Evolutionary conservation across 495 filamentous ascomycete genomes (phyloP), one percentile per base, ranked within the genome.

Genomic region (Chaetomium cochliodes): DNA sequence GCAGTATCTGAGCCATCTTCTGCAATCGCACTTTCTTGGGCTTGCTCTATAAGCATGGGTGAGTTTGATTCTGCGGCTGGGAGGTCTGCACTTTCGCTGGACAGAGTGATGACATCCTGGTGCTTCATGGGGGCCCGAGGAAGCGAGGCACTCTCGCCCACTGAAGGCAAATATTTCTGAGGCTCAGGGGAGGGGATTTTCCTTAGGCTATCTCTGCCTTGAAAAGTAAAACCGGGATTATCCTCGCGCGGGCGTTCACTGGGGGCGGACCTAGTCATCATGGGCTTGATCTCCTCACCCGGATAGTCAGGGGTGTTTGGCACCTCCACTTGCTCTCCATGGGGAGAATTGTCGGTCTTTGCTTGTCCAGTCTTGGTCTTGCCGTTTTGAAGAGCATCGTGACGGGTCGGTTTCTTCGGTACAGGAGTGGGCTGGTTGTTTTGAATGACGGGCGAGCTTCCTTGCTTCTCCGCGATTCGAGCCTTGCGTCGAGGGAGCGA

Each of bases 11-110:
- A 20, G 16, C 3, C 23, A 25, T 5, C 28, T 37, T 16, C 33
- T n/a, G 23, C 8, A 23, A 11, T 12, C 15, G 4, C 2, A 8
- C 46, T 2, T 11, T 26, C 46, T 28, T 47, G 25, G 16, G 49
- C 20, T 49, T 39, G 57, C 39, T 60, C 63, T 18, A 65, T n/a
- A 9, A 65, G 55, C 18, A 65, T n/a, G 2, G 57, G 57, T 16
- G 63, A 65, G 6, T 57, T 60, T 5, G 49, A 55, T 12, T 20
- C 22, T 30, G 28, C 28, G 28, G 3, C n/a, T 55, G 16, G 20
- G n/a, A n/a, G n/a, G 16, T 57, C 22, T 53, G 3, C 23, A 5
- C 37, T 46, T 39, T 52, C 49, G 37, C 39, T 53, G 30, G 47
- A 52, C 15, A 60, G 3, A 2, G 25, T 46, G 4, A 59, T 59